These are phyloP conservation scores for Erythrophleum ivorense DNA, from an alignment of 331 rosid species.

Conservation along the genomic window DNA sequence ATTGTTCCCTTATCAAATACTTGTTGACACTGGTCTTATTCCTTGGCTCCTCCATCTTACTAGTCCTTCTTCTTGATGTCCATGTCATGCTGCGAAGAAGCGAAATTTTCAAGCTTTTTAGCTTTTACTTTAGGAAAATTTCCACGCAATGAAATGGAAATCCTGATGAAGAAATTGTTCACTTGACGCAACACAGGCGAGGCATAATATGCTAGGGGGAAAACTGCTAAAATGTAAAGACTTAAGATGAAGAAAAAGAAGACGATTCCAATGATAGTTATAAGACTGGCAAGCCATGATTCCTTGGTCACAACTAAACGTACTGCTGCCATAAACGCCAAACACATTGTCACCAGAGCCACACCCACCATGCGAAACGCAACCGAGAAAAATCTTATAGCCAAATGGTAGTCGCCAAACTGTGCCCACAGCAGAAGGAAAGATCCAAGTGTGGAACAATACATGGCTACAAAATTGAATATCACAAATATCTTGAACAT, in stretches of 20 bases:
- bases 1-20: too few relatives aligned
- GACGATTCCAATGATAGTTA: not conserved
- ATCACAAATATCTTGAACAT: slow-evolving; percentile 13
- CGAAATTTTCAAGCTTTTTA: too few relatives aligned
- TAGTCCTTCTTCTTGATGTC: too few relatives aligned
- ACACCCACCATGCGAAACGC: not conserved
- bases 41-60: too few relatives aligned
- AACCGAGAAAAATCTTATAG: fast-evolving
- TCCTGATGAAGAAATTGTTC: too few relatives aligned
- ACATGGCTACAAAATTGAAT: slow-evolving; percentile 32
- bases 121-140: too few relatives aligned
- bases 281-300: not conserved
- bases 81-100: too few relatives aligned
- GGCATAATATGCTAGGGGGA: too few relatives aligned
- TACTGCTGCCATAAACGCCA: slow-evolving; percentile 37
- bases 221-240: too few relatives aligned
- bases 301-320: not conserved
- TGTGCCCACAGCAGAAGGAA: slow-evolving; percentile 24
- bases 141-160: too few relatives aligned
- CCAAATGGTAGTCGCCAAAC: not conserved
- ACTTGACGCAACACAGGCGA: too few relatives aligned
- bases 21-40: too few relatives aligned
- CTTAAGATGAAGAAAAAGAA: not conserved
- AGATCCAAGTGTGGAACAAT: slow-evolving; percentile 4
- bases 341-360: not conserved